Percentiles rank a stretch among this genome's conserved stretches.
These are phyloP conservation scores for Saccharomycopsis lassenensis DNA, from an alignment of 805 yeast species.

Conservation along the genomic window DNA sequence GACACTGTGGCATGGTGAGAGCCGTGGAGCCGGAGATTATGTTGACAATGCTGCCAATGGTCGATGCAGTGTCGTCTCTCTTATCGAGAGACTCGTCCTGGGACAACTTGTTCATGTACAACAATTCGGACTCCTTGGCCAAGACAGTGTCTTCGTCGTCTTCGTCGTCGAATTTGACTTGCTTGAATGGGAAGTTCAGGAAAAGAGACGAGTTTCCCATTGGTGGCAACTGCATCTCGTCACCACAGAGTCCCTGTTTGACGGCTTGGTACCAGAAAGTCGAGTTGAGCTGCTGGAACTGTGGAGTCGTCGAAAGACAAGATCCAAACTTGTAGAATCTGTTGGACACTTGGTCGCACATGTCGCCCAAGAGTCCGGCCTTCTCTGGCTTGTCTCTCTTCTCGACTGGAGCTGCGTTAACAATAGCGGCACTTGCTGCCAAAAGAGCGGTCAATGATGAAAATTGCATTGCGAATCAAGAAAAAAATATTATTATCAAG, in stretches of 20 bases:
- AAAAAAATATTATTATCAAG: too few relatives aligned
- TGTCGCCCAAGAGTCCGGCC: conserved; percentile 3
- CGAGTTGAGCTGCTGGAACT: conserved; percentile 9
- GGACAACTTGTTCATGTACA: neutral
- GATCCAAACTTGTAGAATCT: conserved; percentile 16
- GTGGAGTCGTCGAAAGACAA: conserved; percentile 13
- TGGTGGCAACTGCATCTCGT: conserved; percentile 7
- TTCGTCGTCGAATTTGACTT: neutral
- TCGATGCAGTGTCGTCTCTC: neutral
- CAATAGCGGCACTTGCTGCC: too few relatives aligned
- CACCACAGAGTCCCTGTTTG: conserved; percentile 16
- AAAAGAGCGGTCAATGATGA: too few relatives aligned
- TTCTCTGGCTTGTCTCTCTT: too few relatives aligned
- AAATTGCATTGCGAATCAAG: too few relatives aligned
- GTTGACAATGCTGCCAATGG: neutral
- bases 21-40: neutral
- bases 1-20: conserved; percentile 11
- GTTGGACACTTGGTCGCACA: conserved; percentile 10
- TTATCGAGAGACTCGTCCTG: neutral
- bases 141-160: conserved; percentile 1
- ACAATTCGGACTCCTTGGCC: neutral
- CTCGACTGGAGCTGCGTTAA: too few relatives aligned
- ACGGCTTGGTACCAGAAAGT: conserved; percentile 19
- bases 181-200: neutral
- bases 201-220: neutral